Base-by-base conservation (phyloP, 2,329 filamentous ascomycete genomes). In the Pestalotiopsis sp. region DNA sequence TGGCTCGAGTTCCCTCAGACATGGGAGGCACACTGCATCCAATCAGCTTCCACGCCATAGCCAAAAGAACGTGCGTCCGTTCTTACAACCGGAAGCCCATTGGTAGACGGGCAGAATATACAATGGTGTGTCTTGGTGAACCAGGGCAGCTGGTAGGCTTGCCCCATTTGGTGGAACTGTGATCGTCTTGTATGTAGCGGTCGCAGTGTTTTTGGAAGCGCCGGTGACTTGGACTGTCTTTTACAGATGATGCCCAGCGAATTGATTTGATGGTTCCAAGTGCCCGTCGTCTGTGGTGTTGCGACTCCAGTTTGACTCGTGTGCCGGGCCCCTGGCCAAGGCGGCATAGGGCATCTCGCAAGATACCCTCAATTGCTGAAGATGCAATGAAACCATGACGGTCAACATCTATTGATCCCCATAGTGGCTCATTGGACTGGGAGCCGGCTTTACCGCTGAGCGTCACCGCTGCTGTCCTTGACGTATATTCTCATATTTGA, bases 11-110 rank as follows among this genome's bases (percentile, higher is more conserved):
- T 66, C 66, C 66, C 70, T 69, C 66, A 65, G 64, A 70, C 70
- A 70, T 69, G 59, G 70, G 66, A 65, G 64, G 23, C 56, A 68
- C 63, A 64, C 17, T 14, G 57, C 23, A 59, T 20, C 73, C 73
- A 75, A 75, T 75, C 73, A 74, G 64, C 27, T 69, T 66, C 64
- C 59, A 70, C 60, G 41, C n/a, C 25, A 59, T 56, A 13, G 17
- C 58, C 57, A 59, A 23, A 61, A 61, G 25, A 56, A 27, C 58
- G 31, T 56, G 58, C 58, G 17, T 36, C 41, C 59, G 59, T 36
- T 39, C 38, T 13, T 36, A 13, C 57, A 36, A 62, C 31, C 56
- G 45, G 20, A 52, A 52, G 14, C 17, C 45, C 14, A 52, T 52
- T 52, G 45, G 45, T 52, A 52, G 45, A 52, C 9, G 45, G 9